Conservation (phyloP, 2,329 filamentous ascomycete species). For the Cordyceps cateniannulata region DNA sequence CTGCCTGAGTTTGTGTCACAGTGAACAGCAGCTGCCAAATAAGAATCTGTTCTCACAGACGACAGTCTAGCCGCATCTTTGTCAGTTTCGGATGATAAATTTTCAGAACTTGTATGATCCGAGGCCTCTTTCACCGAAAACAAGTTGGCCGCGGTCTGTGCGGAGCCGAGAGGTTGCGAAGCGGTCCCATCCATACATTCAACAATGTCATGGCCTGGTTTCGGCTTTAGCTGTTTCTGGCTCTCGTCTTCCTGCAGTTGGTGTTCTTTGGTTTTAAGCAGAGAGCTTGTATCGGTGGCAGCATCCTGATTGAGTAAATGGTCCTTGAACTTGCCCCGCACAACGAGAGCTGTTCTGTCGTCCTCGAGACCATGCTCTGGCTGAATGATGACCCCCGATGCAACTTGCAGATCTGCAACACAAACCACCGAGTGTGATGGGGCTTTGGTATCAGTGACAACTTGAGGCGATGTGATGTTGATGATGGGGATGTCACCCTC, state of each 20-base stretch:
- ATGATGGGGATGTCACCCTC: neutral
- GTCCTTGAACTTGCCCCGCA: neutral
- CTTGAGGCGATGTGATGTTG: conserved; percentile 5
- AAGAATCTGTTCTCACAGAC: too few species aligned
- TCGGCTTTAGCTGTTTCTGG: neutral
- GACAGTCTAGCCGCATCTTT: neutral
- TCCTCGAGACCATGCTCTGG: conserved; percentile 5
- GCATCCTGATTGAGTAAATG: neutral
- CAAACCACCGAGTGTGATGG: neutral
- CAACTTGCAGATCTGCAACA: conserved; percentile 1
- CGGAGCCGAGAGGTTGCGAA: neutral
- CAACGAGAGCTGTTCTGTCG: neutral
- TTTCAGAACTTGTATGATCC: neutral
- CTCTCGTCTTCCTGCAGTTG: neutral
- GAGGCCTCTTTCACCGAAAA: neutral
- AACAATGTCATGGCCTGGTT: neutral
- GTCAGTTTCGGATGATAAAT: neutral
- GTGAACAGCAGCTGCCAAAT: neutral
- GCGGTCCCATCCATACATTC: neutral
- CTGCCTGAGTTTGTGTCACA: neutral
- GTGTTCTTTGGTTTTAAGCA: neutral
- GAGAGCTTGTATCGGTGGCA: neutral
- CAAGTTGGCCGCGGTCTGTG: neutral
- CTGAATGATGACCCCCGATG: conserved; percentile 6
- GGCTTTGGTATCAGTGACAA: neutral